Base-by-base conservation (phyloP, 306 rosid genomes). In the Pterocarpus santalinus region DNA sequence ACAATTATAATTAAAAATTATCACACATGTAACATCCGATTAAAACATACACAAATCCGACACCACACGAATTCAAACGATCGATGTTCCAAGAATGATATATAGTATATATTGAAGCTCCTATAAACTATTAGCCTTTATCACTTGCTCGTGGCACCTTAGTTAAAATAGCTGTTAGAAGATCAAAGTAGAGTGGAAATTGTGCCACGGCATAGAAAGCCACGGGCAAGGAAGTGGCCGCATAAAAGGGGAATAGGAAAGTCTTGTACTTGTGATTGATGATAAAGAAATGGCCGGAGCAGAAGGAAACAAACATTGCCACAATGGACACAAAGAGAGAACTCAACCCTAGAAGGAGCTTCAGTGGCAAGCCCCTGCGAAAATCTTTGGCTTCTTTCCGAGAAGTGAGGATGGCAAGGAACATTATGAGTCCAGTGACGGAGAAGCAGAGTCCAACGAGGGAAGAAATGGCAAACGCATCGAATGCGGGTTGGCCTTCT, bases 381-480 rank as follows among this genome's bases (percentile, higher is more conserved):
- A 91, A 93, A 69, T 89, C 91, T 34, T 52, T 81, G 13, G 67
- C 80, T 44, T 88, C 84, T 61, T 83, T 81, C 35, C 87, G 83
- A 5, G 90, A 87, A 6, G 87, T 88, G 64, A 88, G 60, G 35
- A 91, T 82, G 33, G 90, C 11, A 1, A 89, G 89, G 65, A 93
- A 93, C 86, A 88, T 87, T 22, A 91, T 58, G 65, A 91, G 62
- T 15, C 91, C 62, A 0, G 89, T 91, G 44, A 85, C 84, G 0
- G 94, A 91, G 82, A 76, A 87, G 69, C 88, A 86, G 1, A 91
- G 91, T 0, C 90, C 88, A 15, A 84, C 1, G 2, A 92, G 64
- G 0, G 95, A 88, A 0, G 84, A 4, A 1, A 88, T 39, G 8
- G 85, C 80, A 53, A 88, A 89, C 43, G 79, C 0, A 4, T 86